Percentiles rank a stretch among this genome's conserved stretches.
Conservation (phyloP, 75 land plant species). For the Picea sitchensis region DNA sequence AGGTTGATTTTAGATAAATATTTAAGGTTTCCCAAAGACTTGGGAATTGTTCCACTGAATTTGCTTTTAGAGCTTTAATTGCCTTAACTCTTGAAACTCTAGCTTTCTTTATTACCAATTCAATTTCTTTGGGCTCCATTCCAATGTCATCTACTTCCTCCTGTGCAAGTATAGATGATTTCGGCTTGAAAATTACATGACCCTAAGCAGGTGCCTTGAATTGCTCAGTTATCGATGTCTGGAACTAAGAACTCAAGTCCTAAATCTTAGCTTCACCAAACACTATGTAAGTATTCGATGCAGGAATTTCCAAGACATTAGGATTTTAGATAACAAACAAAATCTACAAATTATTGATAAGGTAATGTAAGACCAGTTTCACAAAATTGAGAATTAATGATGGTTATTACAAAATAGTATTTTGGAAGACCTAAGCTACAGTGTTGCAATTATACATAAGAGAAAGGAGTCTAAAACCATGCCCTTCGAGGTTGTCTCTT, state of each 20-base stretch:
- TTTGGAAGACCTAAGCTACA: too few relatives aligned
- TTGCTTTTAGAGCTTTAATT: conserved; percentile 62
- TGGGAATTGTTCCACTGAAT: too few relatives aligned
- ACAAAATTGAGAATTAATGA: too few relatives aligned
- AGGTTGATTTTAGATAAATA: too few relatives aligned
- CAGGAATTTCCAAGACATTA: conserved; percentile 84
- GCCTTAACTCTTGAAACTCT: conserved; percentile 71
- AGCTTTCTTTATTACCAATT: conserved; percentile 86
- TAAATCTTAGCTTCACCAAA: conserved; percentile 87
- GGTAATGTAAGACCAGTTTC: too few relatives aligned
- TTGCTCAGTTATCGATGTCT: conserved; percentile 74
- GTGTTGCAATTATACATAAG: background rate
- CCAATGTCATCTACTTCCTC: conserved; percentile 32
- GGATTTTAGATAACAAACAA: conserved; percentile 86
- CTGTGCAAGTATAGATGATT: conserved; percentile 27
- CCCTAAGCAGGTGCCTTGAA: conserved; percentile 68
- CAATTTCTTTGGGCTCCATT: conserved; percentile 77
- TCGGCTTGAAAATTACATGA: conserved; percentile 45
- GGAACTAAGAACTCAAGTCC: conserved; percentile 79
- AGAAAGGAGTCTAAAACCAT: too few relatives aligned
- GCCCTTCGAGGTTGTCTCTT: too few relatives aligned
- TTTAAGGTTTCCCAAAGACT: background rate
- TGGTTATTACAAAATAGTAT: too few relatives aligned
- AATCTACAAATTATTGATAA: conserved; percentile 37
- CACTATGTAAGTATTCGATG: conserved; percentile 73